Base-by-base conservation (phyloP, 371 early-diverging fungal genomes). In the Lichtheimia corymbifera region DNA sequence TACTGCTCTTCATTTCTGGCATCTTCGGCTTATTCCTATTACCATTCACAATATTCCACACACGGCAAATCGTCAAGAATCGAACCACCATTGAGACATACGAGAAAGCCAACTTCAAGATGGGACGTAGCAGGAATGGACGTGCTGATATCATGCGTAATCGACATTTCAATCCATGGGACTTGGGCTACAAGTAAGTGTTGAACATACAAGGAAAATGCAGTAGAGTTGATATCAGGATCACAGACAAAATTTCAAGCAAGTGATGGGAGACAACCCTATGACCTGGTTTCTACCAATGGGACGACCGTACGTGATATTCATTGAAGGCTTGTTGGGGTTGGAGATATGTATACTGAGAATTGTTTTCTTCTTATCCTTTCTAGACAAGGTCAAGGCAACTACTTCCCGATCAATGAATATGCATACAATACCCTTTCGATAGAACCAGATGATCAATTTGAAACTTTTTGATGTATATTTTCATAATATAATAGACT, bases 21-120 rank as follows among this genome's bases (percentile, higher is more conserved):
- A 63, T 88, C 0, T 91, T 91, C 73, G 86, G 76, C 5, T 30
- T 88, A 6, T 80, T 83, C 20, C 55, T 90, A 25, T 53, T 87
- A 0, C 77, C 79, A 0, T 88, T 90, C 59, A 64, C 78, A 4
- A 58, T 65, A 11, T 79, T 88, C 25, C 91, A 90, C 66, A 71
- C 80, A 6, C 61, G 76, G 27, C 78, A 84, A 40, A 24, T 88
- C 12, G 61, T 80, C 50, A 74, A 75, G 53, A 90, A 90, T 62
- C 74, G 79, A 50, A 86, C 89, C 0, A 90, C 91, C 0, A 87
- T 90, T 30, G 91, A 90, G 61, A 74, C 68, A 49, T 80, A 88
- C 65, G 91, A 88, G 65, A 72, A 78, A 47, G 55, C 80, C 0
- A 77, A 76, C 54, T 83, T 66, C 50, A 64, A 63, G 50, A 53